Percentiles rank a stretch among this genome's conserved stretches.
Conservation (phyloP, 2,329 filamentous ascomycete species). For the Trichoderma pleuroti region DNA sequence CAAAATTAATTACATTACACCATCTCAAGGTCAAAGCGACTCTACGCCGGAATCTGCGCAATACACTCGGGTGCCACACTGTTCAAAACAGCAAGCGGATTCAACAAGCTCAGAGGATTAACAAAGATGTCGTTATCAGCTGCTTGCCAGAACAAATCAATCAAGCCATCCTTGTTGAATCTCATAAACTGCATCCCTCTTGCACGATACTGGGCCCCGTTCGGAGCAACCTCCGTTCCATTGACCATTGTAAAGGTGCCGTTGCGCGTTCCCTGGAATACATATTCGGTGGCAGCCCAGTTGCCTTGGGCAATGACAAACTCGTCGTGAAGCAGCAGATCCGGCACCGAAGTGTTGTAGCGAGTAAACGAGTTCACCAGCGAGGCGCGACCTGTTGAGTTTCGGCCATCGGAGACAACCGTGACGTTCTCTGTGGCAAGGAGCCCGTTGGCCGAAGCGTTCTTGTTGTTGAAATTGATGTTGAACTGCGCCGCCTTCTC, state of each 20-base stretch:
- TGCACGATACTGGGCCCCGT: not conserved
- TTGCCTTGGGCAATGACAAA: slow-evolving; percentile 3
- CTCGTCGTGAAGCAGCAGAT: not conserved
- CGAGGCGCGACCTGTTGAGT: not conserved
- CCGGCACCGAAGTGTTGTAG: slow-evolving; percentile 2
- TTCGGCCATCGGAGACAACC: slow-evolving; percentile 1
- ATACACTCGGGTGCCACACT: not conserved
- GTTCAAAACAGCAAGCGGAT: not conserved
- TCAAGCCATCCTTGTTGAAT: not conserved
- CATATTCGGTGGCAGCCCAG: slow-evolving; percentile 5
- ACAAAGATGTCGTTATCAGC: not conserved
- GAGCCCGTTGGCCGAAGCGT: not conserved
- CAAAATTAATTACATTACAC: not conserved
- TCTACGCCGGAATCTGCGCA: not conserved
- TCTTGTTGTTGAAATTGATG: not conserved
- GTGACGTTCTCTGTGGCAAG: not conserved
- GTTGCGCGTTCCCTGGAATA: not conserved
- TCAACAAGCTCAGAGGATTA: not conserved
- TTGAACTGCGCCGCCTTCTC: slow-evolving; percentile 1
- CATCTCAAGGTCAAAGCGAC: not conserved
- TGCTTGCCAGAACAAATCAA: slow-evolving; percentile 11
- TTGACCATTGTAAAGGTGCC: not conserved
- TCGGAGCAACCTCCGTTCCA: not conserved
- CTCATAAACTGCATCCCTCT: slow-evolving; percentile 5
- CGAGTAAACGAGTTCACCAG: not conserved